These are phyloP conservation scores for Gentiana macrophylla DNA, from an alignment of 257 asterid species.

Conservation along the genomic window DNA sequence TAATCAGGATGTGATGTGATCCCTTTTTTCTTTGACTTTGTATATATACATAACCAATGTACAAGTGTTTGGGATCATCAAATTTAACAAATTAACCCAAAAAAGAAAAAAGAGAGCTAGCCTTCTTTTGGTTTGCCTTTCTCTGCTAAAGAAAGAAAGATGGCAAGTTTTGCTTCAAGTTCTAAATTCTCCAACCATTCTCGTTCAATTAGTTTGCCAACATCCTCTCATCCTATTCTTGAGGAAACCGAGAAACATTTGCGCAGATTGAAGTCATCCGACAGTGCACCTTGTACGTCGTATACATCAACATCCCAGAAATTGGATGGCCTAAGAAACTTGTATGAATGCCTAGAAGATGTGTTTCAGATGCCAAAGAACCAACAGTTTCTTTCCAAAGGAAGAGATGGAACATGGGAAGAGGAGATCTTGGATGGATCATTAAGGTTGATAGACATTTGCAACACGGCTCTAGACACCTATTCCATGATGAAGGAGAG, in stretches of 20 bases:
- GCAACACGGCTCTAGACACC: not conserved
- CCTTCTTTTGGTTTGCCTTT: not conserved
- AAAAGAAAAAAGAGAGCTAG: no score
- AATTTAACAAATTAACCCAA: no score
- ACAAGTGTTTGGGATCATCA: no score
- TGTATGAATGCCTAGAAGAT: conserved; percentile 8
- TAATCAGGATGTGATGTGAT: not conserved
- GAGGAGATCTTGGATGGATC: conserved; percentile 20
- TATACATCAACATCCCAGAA: not conserved
- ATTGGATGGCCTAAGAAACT: conserved; percentile 10
- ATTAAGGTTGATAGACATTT: conserved; percentile 21
- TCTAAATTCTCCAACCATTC: conserved; percentile 5
- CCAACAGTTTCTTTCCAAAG: conserved; percentile 6
- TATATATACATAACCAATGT: no score
- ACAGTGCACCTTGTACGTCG: not conserved
- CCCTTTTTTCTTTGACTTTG: not conserved
- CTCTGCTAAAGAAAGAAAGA: not conserved
- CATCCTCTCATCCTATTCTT: conserved; percentile 13
- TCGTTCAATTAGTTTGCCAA: conserved; percentile 22
- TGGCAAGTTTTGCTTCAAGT: not conserved
- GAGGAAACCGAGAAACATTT: not conserved
- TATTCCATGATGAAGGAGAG: not conserved
- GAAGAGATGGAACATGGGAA: conserved; percentile 5
- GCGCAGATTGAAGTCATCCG: conserved; percentile 1
- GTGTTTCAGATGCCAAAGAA: conserved; percentile 15